These are phyloP conservation scores for Deinandra increscens DNA, from an alignment of 129 eudicot species.

Conservation along the genomic window DNA sequence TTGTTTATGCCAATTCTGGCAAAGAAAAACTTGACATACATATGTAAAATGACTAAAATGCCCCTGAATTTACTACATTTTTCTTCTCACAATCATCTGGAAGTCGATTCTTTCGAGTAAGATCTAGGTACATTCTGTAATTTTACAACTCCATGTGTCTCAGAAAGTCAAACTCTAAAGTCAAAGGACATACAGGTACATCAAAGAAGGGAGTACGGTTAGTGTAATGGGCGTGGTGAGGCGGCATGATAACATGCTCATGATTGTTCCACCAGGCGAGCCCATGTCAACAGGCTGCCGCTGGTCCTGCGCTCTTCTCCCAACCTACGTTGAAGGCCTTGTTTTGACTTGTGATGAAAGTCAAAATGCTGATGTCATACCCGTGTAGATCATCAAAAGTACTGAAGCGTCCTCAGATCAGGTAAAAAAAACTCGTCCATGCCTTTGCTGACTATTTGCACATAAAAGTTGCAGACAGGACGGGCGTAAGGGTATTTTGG, in stretches of 20 bases:
- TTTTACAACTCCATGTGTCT: background rate
- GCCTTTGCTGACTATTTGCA: background rate
- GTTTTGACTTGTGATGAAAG: slow-evolving; percentile 77
- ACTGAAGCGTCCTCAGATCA: background rate
- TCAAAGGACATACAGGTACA: slow-evolving; percentile 47
- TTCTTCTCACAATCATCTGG: background rate
- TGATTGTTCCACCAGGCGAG: slow-evolving; percentile 87
- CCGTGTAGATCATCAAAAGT: slow-evolving; percentile 37
- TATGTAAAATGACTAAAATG: background rate
- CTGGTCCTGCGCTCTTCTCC: slow-evolving; percentile 84
- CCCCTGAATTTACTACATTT: background rate
- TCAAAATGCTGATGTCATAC: slow-evolving; percentile 73
- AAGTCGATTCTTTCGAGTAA: background rate
- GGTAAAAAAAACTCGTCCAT: slow-evolving; percentile 10
- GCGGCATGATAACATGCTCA: slow-evolving; percentile 76
- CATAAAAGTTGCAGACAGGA: slow-evolving; percentile 2
- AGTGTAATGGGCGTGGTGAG: slow-evolving; percentile 92
- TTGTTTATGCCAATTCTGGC: background rate
- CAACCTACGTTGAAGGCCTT: slow-evolving; percentile 86
- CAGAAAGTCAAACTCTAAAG: background rate
- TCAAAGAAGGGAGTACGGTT: slow-evolving; percentile 96
- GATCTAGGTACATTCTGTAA: background rate
- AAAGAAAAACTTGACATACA: background rate
- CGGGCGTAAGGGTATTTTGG: background rate
- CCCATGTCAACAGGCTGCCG: slow-evolving; percentile 78